A percentile compares a stretch with the other conserved stretches of the same genome.
Conservation (phyloP, 2,329 filamentous ascomycete species). For the Aspergillus aculeatinus region DNA sequence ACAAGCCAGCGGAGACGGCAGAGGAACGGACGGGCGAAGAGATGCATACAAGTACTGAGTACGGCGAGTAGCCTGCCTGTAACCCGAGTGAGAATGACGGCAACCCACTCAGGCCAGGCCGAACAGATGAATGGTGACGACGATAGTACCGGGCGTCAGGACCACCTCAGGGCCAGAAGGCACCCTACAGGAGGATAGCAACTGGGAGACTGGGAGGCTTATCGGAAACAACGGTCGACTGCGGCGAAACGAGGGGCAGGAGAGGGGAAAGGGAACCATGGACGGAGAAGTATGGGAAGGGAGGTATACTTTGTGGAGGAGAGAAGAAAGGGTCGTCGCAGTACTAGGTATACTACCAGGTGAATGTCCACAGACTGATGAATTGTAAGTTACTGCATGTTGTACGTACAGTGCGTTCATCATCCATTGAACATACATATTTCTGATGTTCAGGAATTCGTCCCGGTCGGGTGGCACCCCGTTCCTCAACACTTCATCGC, state of each 20-base stretch:
- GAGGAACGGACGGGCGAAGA: background rate
- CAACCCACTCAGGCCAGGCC: conserved; percentile 11
- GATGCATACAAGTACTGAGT: conserved; percentile 5
- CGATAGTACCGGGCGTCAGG: conserved; percentile 15
- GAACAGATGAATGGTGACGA: conserved; percentile 18
- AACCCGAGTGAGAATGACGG: conserved; percentile 13
- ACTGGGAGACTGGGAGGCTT: conserved; percentile 24
- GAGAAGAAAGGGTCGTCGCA: background rate
- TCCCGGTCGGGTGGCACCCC: background rate
- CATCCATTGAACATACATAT: no score
- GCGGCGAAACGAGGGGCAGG: conserved; percentile 23
- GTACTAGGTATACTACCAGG: no score
- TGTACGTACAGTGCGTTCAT: no score
- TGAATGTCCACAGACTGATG: background rate
- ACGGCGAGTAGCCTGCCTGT: background rate
- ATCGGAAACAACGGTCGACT: conserved; percentile 34
- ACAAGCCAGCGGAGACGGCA: background rate
- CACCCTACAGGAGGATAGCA: background rate
- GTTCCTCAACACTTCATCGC: background rate
- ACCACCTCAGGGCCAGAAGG: conserved; percentile 2
- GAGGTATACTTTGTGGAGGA: background rate
- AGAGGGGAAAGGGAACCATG: conserved; percentile 3
- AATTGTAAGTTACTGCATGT: background rate
- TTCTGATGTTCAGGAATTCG: background rate
- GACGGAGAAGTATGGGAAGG: background rate